These are phyloP conservation scores for Fraxinus latifolia DNA, from an alignment of 305 asterid species.

Conservation along the genomic window DNA sequence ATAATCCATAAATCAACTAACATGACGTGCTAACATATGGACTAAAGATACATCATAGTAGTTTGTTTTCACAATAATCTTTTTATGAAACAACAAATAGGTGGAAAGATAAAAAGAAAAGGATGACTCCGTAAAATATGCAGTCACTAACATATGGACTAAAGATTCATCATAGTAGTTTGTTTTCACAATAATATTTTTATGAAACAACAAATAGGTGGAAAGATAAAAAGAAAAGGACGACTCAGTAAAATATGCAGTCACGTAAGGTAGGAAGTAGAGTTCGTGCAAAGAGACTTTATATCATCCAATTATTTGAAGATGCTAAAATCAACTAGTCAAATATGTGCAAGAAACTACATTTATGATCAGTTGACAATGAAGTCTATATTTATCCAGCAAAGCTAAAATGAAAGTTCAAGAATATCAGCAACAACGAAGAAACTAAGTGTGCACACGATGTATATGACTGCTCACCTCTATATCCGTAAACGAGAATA, in stretches of 20 bases:
- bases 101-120: not conserved
- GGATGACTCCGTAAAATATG: not conserved
- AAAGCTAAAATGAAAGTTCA: not conserved
- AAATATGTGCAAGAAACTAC: not conserved
- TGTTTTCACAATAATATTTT: not conserved
- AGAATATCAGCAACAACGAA: not conserved
- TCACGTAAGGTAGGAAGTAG: not conserved
- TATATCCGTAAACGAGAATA: not conserved
- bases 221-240: not conserved
- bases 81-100: not conserved
- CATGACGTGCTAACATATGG: not conserved
- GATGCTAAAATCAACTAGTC: not conserved
- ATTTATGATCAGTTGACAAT: not conserved
- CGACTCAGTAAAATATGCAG: not conserved
- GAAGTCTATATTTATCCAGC: not conserved
- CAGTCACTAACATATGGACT: not conserved
- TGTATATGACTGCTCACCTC: not conserved
- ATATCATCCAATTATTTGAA: not conserved
- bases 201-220: not conserved
- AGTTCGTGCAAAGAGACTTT: not conserved
- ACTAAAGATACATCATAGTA: not conserved
- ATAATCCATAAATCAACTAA: not conserved
- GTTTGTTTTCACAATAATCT: not conserved
- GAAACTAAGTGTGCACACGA: not conserved
- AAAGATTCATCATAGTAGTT: not conserved